These are phyloP conservation scores for Monosporascus sp. DNA, from an alignment of 2,329 filamentous ascomycete genomes.

Conservation along the genomic window DNA sequence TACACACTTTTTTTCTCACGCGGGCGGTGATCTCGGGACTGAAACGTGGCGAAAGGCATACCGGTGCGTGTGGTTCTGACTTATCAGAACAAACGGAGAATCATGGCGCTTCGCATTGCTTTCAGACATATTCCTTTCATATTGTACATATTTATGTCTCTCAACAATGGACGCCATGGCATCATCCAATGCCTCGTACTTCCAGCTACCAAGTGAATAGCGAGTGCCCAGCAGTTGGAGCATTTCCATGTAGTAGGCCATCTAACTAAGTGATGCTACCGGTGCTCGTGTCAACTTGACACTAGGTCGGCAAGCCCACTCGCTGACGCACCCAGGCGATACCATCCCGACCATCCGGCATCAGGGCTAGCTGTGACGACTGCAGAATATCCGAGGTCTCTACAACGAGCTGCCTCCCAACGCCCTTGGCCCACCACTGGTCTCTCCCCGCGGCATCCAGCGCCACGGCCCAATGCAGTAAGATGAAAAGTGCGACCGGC, in stretches of 20 bases:
- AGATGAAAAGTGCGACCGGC: conserved; percentile 30
- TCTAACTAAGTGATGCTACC: too few species aligned
- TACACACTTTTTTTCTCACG: background rate
- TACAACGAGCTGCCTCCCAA: conserved; percentile 16
- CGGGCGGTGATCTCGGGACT: background rate
- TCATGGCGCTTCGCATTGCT: too few species aligned
- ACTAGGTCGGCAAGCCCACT: conserved; percentile 8
- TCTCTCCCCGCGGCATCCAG: conserved; percentile 17
- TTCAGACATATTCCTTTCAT: too few species aligned
- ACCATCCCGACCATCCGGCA: conserved; percentile 19
- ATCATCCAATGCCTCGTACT: too few species aligned
- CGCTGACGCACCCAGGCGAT: conserved; percentile 21
- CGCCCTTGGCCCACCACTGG: conserved; percentile 19
- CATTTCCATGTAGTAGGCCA: too few species aligned
- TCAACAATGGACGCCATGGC: too few species aligned
- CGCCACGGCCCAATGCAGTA: conserved; percentile 33
- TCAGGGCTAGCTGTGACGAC: conserved; percentile 7
- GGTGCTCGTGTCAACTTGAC: too few species aligned
- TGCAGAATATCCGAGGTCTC: conserved; percentile 22
- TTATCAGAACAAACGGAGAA: too few species aligned
- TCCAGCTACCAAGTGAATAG: too few species aligned
- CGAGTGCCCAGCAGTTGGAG: too few species aligned
- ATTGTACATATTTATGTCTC: too few species aligned
- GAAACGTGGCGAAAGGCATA: background rate
- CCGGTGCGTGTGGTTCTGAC: too few species aligned